Conservation (phyloP, 1,139 yeast species). For the Candida frijolesensis region DNA sequence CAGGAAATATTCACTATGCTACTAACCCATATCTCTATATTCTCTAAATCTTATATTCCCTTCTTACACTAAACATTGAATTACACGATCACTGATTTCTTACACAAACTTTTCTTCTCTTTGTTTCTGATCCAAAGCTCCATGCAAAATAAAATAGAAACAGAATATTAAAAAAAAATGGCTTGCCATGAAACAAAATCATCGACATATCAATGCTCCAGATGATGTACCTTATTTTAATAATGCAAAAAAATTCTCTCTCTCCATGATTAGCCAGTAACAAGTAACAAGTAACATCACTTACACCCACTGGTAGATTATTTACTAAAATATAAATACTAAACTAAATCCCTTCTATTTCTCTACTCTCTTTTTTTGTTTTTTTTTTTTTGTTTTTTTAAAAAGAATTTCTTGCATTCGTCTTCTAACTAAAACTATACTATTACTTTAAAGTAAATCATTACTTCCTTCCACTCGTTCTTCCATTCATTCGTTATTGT, state of each 20-base stretch:
- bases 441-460: not conserved
- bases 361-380: not conserved
- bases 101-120: not conserved
- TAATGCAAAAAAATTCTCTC: not conserved
- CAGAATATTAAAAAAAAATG: not conserved
- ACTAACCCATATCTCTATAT: not conserved
- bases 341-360: not conserved
- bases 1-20: not conserved
- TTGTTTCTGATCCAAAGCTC: too few species aligned
- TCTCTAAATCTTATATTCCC: not conserved
- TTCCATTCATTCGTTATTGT: not conserved
- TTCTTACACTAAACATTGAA: not conserved
- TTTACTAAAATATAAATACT: not conserved
- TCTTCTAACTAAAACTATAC: not conserved
- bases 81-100: constrained; percentile 1
- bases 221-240: not conserved
- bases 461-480: not conserved
- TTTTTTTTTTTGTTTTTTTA: not conserved
- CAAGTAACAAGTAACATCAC: not conserved
- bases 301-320: too few species aligned
- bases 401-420: not conserved
- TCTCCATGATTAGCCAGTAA: too few species aligned
- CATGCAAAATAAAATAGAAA: not conserved
- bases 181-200: constrained; percentile 5
- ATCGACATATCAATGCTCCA: not conserved